Percentiles rank a stretch among this genome's conserved stretches.
phyloP scores from a whole-genome alignment of 2,329 filamentous ascomycete genomes.

The Claviceps sp. region DNA sequence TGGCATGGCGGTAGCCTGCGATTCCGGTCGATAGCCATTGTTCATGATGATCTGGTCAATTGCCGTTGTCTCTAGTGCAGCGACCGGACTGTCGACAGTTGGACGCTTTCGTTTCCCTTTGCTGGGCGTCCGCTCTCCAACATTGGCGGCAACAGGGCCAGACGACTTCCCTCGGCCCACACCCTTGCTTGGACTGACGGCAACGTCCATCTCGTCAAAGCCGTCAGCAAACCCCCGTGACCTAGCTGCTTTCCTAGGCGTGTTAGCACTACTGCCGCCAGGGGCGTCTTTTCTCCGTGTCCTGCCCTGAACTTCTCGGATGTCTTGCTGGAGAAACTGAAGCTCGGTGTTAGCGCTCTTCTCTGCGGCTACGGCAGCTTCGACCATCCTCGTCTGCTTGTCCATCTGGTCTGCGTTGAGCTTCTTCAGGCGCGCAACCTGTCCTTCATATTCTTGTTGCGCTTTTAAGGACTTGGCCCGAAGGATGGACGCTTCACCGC shows the following conservation, averaged over 20 bases:
- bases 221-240: slow-evolving; percentile 54
- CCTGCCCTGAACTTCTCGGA: slow-evolving; percentile 43
- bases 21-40: slow-evolving; percentile 13
- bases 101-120: slow-evolving; percentile 60
- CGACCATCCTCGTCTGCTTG: slow-evolving; percentile 49
- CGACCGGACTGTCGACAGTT: slow-evolving; percentile 50
- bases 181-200: slow-evolving; percentile 38
- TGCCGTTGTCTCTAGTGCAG: slow-evolving; percentile 41
- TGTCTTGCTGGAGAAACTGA: slow-evolving; percentile 59
- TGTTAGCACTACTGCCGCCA: slow-evolving; percentile 25
- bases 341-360: slow-evolving; percentile 55
- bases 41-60: slow-evolving; percentile 27
- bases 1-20: slow-evolving; percentile 9
- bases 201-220: slow-evolving; percentile 55
- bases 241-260: slow-evolving; percentile 47
- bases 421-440: slow-evolving; percentile 48
- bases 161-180: slow-evolving; percentile 26
- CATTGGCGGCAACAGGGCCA: slow-evolving; percentile 28
- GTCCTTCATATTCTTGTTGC: slow-evolving; percentile 46
- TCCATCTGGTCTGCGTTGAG: slow-evolving; percentile 49
- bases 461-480: slow-evolving; percentile 53
- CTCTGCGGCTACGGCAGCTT: slow-evolving; percentile 50
- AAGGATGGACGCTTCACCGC: slow-evolving; percentile 64
- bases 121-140: slow-evolving; percentile 45
- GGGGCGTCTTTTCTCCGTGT: slow-evolving; percentile 31